These are phyloP conservation scores for Aspergillus pseudotamarii DNA, from an alignment of 2,329 filamentous ascomycete genomes.

Conservation along the genomic window DNA sequence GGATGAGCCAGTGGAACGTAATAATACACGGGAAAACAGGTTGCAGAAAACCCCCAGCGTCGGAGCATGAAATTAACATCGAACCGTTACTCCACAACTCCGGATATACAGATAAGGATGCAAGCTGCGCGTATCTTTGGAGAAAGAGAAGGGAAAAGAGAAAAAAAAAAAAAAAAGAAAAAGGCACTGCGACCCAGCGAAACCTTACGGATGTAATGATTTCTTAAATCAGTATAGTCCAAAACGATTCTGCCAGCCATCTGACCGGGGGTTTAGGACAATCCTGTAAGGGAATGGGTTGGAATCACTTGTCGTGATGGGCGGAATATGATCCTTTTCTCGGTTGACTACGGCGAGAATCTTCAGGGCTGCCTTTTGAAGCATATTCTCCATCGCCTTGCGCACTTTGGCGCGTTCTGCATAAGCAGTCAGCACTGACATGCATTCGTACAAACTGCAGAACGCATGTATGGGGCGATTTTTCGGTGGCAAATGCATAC, in stretches of 20 bases:
- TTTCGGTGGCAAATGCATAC: slow-evolving; percentile 53
- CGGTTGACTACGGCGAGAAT: slow-evolving; percentile 84
- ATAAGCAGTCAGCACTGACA: slow-evolving; percentile 3
- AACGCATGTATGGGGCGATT: background rate
- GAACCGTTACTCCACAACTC: background rate
- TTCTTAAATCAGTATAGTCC: slow-evolving; percentile 64
- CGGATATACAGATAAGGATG: background rate
- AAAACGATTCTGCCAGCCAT: slow-evolving; percentile 77
- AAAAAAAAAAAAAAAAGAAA: background rate
- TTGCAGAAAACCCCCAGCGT: background rate
- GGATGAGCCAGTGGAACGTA: background rate
- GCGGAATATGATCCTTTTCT: slow-evolving; percentile 94
- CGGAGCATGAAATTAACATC: background rate
- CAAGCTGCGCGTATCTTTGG: background rate
- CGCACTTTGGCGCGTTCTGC: slow-evolving; percentile 85
- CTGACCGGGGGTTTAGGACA: slow-evolving; percentile 78
- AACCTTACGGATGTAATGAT: background rate
- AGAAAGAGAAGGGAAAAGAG: background rate
- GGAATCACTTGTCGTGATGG: slow-evolving; percentile 86
- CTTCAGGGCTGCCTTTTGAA: slow-evolving; percentile 85
- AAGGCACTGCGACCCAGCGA: background rate
- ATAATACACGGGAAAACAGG: background rate
- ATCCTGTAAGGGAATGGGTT: slow-evolving; percentile 98
- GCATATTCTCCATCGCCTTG: slow-evolving; percentile 84
- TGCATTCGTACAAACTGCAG: background rate